Base-by-base conservation (phyloP, 495 filamentous ascomycete genomes). In the Pyronema omphalodes region DNA sequence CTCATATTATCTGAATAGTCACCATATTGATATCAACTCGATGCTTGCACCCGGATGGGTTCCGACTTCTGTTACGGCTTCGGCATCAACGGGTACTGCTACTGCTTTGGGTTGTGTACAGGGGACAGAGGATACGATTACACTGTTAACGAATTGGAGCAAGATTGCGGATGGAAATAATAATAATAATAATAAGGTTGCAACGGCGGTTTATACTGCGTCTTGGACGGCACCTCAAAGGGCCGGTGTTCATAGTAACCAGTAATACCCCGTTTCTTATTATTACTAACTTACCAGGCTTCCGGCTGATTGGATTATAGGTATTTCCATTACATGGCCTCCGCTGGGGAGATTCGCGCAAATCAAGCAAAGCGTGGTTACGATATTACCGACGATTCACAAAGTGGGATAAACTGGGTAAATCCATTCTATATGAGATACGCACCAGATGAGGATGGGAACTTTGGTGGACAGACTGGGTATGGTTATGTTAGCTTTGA, bases 361-460 rank as follows among this genome's bases (percentile, higher is more conserved):
- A 84, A 95, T 71, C 88, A 94, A 69, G 88, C 87, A 12, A 94
- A 94, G 72, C 80, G 88, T 17, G 86, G 87, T 18, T 95, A 95
- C 66, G 88, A 94, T 57, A 82, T 94, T n/a, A 84, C 88, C 0
- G 83, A 84, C 39, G 88, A 95, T 60, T 71, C 74, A 6, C 69
- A 73, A 1, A 75, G 77, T 9, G 74, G 77, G 57, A 67, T 94
- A 50, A 72, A 78, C 59, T 93, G 86, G 84, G 83, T 83, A 57
- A 94, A 94, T 66, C 87, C 86, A 65, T 95, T 95, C 71, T 95
- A 95, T 64, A 95, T 95, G 88, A 78, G 81, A 60, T 95, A 94
- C 62, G 88, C 88, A 9, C 88, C 88, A 11, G 88, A 94, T 58
- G 88, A 94, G 66, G 85, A 93, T 66, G 88, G 88, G 14, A 93